A percentile compares a stretch with the other conserved stretches of the same genome.
These are phyloP conservation scores for Colletotrichum tofieldiae DNA, from an alignment of 2,329 filamentous ascomycete species.

Conservation along the genomic window DNA sequence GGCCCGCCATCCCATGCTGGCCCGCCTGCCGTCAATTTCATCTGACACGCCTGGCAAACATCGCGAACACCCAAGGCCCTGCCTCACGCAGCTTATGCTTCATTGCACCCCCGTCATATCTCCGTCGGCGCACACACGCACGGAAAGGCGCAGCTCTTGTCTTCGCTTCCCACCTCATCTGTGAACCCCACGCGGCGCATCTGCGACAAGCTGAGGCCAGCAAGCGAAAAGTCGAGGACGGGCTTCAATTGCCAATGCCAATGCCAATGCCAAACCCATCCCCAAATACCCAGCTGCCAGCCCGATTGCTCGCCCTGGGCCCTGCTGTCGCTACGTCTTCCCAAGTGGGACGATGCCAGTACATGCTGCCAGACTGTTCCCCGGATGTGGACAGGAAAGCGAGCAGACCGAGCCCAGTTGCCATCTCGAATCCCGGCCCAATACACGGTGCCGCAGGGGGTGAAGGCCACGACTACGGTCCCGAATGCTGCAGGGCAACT, in stretches of 20 bases:
- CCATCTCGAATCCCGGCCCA: constrained; percentile 27
- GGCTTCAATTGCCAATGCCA: constrained; percentile 28
- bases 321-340: constrained; percentile 8
- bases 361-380: not conserved
- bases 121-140: not conserved
- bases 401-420: constrained; percentile 32
- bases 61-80: constrained; percentile 1
- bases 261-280: constrained; percentile 15
- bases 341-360: not conserved
- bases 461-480: not conserved
- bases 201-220: constrained; percentile 32
- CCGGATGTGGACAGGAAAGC: constrained; percentile 6
- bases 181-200: constrained; percentile 7
- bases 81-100: constrained; percentile 7
- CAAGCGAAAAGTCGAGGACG: constrained; percentile 21
- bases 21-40: constrained; percentile 9
- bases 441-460: constrained; percentile 14
- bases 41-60: constrained; percentile 11
- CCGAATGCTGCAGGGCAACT: constrained; percentile 14
- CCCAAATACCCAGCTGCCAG: constrained; percentile 34
- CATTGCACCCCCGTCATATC: constrained; percentile 1
- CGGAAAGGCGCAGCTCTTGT: not conserved
- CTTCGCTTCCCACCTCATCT: not conserved
- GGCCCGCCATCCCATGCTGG: constrained; percentile 23
- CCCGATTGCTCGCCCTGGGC: constrained; percentile 8